These are phyloP conservation scores for Coemansia javaensis DNA, from an alignment of 192 early-diverging fungal genomes.

Conservation along the genomic window DNA sequence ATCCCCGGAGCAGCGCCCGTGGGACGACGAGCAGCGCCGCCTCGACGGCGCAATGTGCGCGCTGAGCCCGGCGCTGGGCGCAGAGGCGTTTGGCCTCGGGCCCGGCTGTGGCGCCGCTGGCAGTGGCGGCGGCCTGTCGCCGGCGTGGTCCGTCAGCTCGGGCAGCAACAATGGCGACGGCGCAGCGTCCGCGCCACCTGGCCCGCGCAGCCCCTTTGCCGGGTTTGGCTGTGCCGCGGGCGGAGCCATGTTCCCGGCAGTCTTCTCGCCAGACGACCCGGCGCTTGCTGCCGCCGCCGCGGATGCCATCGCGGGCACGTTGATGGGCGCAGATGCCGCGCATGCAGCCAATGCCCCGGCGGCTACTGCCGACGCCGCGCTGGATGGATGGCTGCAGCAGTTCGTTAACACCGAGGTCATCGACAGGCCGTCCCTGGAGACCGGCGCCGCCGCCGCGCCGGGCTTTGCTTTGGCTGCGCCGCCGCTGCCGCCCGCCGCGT, in stretches of 20 bases:
- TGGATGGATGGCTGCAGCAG: constrained; percentile 49
- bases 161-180: constrained; percentile 15
- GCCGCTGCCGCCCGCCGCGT: not conserved
- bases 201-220: not conserved
- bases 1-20: not conserved
- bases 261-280: not conserved
- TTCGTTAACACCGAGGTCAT: constrained; percentile 34
- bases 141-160: constrained; percentile 35
- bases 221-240: constrained; percentile 5
- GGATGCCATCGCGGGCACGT: not conserved
- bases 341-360: not conserved
- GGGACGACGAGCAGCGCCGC: not conserved
- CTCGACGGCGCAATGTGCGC: not conserved
- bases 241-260: constrained; percentile 14
- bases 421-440: constrained; percentile 2
- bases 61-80: not conserved
- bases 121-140: constrained; percentile 8
- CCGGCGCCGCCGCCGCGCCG: no score
- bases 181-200: no score
- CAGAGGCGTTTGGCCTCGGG: constrained; percentile 7
- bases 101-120: not conserved
- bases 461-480: no score
- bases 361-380: constrained; percentile 8
- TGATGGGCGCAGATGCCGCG: not conserved
- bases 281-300: not conserved